Conservation (phyloP, 352 stramenopile genomes). For the Globisporangium perplexum region DNA sequence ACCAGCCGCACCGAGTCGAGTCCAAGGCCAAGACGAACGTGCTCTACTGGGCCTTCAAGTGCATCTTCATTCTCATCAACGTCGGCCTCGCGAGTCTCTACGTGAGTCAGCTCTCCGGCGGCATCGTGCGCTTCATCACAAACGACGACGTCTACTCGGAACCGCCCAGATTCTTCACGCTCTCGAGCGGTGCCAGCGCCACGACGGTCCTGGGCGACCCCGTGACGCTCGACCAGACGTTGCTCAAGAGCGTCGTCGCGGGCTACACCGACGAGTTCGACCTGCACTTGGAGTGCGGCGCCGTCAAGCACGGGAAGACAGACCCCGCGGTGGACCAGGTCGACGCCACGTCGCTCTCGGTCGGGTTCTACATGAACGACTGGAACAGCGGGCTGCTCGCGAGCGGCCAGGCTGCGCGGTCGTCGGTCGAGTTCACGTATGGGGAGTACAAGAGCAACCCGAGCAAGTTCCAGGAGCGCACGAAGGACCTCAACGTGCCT, state of each 20-base stretch:
- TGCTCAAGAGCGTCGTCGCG: constrained; percentile 16
- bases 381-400: constrained; percentile 14
- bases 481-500: constrained; percentile 9
- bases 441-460: constrained; percentile 9
- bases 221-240: constrained; percentile 7
- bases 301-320: background rate
- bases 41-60: constrained; percentile 15
- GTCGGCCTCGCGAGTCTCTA: constrained; percentile 20
- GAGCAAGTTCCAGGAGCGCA: constrained; percentile 5
- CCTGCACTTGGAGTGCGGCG: constrained; percentile 7
- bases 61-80: constrained; percentile 19
- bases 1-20: constrained; percentile 19
- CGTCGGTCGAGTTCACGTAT: constrained; percentile 13
- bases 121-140: constrained; percentile 9
- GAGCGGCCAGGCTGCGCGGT: background rate
- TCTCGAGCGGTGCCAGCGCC: background rate
- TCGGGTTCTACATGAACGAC: constrained; percentile 17
- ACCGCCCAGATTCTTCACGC: background rate
- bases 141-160: constrained; percentile 4
- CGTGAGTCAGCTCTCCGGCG: constrained; percentile 11
- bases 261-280: constrained; percentile 15
- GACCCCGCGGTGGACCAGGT: constrained; percentile 10
- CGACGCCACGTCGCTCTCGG: constrained; percentile 10
- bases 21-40: constrained; percentile 14
- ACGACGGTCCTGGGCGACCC: background rate